These are phyloP conservation scores for Tetrapisispora iriomotensis DNA, from an alignment of 805 yeast genomes.

Conservation along the genomic window DNA sequence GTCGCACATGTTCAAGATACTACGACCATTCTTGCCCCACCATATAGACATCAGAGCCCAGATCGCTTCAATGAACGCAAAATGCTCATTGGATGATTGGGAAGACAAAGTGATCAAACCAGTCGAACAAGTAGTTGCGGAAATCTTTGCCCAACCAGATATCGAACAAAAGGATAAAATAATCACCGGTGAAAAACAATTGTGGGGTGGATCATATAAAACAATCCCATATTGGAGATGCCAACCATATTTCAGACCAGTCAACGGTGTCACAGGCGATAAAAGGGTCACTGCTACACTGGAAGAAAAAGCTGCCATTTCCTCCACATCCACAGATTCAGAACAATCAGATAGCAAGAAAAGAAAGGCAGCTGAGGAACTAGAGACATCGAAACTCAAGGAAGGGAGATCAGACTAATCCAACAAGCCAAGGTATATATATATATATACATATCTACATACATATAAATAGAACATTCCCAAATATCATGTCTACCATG, in stretches of 20 bases:
- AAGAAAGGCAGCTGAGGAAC: slow-evolving; percentile 3
- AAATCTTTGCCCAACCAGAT: slow-evolving; percentile 42
- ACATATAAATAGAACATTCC: no score
- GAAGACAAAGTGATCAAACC: slow-evolving; percentile 44
- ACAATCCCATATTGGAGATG: slow-evolving; percentile 91
- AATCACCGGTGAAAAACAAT: slow-evolving; percentile 41
- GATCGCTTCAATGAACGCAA: slow-evolving; percentile 46
- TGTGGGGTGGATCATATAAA: slow-evolving; percentile 77
- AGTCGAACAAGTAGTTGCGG: slow-evolving; percentile 58
- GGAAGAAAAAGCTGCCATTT: slow-evolving; percentile 7
- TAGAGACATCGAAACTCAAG: neutral
- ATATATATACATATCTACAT: no score
- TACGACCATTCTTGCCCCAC: slow-evolving; percentile 67
- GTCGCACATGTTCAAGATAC: slow-evolving; percentile 79
- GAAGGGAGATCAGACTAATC: no score
- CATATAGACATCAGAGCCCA: slow-evolving; percentile 72
- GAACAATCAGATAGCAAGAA: slow-evolving; percentile 2
- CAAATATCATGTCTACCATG: no score
- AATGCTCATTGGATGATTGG: slow-evolving; percentile 38
- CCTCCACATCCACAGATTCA: slow-evolving; percentile 6
- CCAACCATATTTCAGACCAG: slow-evolving; percentile 89
- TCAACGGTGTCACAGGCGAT: slow-evolving; percentile 62
- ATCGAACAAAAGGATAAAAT: slow-evolving; percentile 50
- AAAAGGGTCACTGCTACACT: slow-evolving; percentile 27
- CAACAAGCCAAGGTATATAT: no score